Conservation (phyloP, 2,329 filamentous ascomycete genomes). For the Raffaelea deltoideospora region DNA sequence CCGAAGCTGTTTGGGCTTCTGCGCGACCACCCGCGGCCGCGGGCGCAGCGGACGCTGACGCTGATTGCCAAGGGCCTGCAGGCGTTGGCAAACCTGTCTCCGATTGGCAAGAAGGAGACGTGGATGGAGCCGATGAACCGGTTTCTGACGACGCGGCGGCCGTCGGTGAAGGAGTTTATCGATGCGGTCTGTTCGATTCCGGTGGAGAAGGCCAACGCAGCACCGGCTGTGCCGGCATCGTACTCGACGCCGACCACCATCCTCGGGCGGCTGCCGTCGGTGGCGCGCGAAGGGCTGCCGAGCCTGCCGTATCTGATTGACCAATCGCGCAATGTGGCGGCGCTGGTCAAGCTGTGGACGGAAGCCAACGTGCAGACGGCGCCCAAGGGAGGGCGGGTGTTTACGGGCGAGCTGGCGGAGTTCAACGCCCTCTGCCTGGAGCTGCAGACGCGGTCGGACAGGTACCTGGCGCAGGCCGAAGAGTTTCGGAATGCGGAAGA, state of each 20-base stretch:
- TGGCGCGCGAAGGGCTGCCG: conserved; percentile 80
- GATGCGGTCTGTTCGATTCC: conserved; percentile 76
- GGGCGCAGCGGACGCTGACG: conserved; percentile 75
- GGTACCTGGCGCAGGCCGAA: conserved; percentile 35
- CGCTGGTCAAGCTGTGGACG: conserved; percentile 68
- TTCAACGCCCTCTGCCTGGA: conserved; percentile 36
- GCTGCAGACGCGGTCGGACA: conserved; percentile 34
- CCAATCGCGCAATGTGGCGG: conserved; percentile 69
- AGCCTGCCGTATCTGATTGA: conserved; percentile 89
- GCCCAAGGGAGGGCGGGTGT: conserved; percentile 18
- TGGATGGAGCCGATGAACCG: conserved; percentile 99
- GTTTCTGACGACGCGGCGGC: conserved; percentile 61
- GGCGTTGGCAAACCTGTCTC: conserved; percentile 78
- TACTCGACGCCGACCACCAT: conserved; percentile 92
- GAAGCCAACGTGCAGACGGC: conserved; percentile 30
- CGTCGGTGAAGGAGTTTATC: conserved; percentile 74
- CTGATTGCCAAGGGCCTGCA: conserved; percentile 87
- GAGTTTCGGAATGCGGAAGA: conserved; percentile 20
- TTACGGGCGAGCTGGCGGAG: conserved; percentile 35
- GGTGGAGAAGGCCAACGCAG: conserved; percentile 43
- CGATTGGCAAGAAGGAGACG: conserved; percentile 86
- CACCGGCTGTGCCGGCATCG: conserved; percentile 52
- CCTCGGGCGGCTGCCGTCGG: conserved; percentile 61
- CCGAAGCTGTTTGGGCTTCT: conserved; percentile 85
- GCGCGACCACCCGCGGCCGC: conserved; percentile 64